phyloP scores from a whole-genome alignment of 306 rosid species.

The Sicyos baderoa region DNA sequence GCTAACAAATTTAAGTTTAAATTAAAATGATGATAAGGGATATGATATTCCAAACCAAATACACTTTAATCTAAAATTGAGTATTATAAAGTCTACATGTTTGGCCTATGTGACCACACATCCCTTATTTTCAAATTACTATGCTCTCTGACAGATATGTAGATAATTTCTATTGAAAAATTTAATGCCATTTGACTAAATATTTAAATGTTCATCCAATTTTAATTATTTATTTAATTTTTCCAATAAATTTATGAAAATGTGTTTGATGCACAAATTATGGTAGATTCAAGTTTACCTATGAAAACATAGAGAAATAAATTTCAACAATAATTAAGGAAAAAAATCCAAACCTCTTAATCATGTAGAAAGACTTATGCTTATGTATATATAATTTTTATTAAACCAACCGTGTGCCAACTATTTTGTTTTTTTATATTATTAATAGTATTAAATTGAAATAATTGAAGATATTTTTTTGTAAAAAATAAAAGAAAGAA shows the following conservation, averaged over 20 bases:
- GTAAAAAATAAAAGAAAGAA: neutral
- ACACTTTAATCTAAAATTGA: neutral
- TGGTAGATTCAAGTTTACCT: neutral
- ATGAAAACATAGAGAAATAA: no score
- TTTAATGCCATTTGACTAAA: neutral
- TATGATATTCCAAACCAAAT: conserved; percentile 1
- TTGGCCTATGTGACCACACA: neutral
- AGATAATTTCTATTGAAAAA: neutral
- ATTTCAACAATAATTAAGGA: no score
- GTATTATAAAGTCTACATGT: neutral
- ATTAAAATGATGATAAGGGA: neutral
- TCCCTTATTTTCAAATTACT: conserved; percentile 7
- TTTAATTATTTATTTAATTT: neutral
- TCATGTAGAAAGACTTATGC: no score
- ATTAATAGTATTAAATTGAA: no score
- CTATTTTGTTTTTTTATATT: no score
- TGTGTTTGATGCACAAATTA: neutral
- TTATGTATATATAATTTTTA: neutral
- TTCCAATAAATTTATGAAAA: neutral
- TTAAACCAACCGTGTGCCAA: neutral
- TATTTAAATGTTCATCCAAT: neutral
- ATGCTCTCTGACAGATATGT: conserved; percentile 4
- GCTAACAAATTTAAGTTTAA: neutral
- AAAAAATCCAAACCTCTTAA: no score
- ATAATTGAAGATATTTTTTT: neutral